Evolutionary conservation across 257 asterid species (phyloP), one percentile per base, ranked within the genome.

Genomic region (Echites panduratus): DNA sequence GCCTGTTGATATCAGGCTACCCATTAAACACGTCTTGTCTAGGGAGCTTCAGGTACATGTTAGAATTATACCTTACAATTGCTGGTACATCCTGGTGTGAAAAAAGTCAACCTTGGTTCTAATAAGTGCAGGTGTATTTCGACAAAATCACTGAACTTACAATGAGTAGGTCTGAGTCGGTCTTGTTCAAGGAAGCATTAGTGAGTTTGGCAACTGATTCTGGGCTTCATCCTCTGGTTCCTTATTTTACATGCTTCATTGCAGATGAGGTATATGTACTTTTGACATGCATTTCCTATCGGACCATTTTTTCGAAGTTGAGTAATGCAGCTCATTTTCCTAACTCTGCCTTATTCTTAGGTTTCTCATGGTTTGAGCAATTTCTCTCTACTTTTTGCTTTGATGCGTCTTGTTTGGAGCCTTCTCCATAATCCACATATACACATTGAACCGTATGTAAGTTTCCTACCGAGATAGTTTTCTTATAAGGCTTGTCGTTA

Each of bases 161-260:
- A 9, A 74, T 85, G 76, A 85, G 83, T 75, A 87, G 84, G 81
- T 87, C 97, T 1, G 95, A 87, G 78, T 87, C 99, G 26, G 84
- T 82, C 59, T 88, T 94, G 72, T 89, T 91, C 76, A 94, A 90
- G 79, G 86, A 85, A 84, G 97, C 98, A 62, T 74, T 94, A 72
- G 80, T 68, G 80, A 94, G 98, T 87, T 87, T 94, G 91, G 91
- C 98, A 78, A 91, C 99, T 67, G 99, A 91, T 82, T 89, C 98
- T 3, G 99, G 99, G 74, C 90, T 94, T 66, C 99, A 94, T 79
- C 98, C 99, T 71, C 75, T 94, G 79, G 98, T 94, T 79, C 99
- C 99, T 66, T 94, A 94, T 82, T 92, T 94, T 73, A 91, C 98
- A 70, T 86, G 85, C 81, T 94, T 94, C 48, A 87, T 92, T 75